These are phyloP conservation scores for Hygrophorus russula DNA, from an alignment of 768 basidiomycete species.

Conservation along the genomic window DNA sequence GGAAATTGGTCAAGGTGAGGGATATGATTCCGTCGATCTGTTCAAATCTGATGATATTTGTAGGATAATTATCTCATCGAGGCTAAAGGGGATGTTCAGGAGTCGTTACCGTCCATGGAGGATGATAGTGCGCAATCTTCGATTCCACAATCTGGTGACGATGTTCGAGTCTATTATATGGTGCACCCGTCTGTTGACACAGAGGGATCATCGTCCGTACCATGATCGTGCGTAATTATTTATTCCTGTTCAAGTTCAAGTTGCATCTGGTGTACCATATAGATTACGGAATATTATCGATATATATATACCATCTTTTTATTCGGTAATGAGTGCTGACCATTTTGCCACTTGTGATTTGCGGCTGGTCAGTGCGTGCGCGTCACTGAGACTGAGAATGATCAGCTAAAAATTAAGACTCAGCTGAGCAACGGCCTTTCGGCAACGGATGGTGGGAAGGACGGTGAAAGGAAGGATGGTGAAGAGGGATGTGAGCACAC, in stretches of 20 bases:
- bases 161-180: slow-evolving; percentile 74
- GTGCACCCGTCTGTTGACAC: slow-evolving; percentile 83
- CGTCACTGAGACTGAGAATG: background rate
- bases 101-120: slow-evolving; percentile 58
- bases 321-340: too few relatives aligned
- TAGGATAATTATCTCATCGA: slow-evolving; percentile 84
- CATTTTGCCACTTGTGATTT: too few relatives aligned
- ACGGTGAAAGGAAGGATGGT: too few relatives aligned
- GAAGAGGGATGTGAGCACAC: too few relatives aligned
- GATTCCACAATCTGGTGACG: slow-evolving; percentile 36
- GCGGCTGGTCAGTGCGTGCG: too few relatives aligned
- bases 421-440: too few relatives aligned
- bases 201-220: slow-evolving; percentile 34
- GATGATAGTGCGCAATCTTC: slow-evolving; percentile 48
- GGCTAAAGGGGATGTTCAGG: slow-evolving; percentile 73
- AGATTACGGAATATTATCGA: too few relatives aligned
- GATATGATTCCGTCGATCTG: background rate
- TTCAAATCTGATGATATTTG: background rate
- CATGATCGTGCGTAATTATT: background rate
- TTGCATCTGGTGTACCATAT: too few relatives aligned
- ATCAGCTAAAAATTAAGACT: background rate
- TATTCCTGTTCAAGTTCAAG: too few relatives aligned
- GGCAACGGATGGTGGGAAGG: too few relatives aligned
- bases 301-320: too few relatives aligned
- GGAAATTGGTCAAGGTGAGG: slow-evolving; percentile 81